Base-by-base conservation (phyloP, 306 rosid genomes). In the Vigna mungo region DNA sequence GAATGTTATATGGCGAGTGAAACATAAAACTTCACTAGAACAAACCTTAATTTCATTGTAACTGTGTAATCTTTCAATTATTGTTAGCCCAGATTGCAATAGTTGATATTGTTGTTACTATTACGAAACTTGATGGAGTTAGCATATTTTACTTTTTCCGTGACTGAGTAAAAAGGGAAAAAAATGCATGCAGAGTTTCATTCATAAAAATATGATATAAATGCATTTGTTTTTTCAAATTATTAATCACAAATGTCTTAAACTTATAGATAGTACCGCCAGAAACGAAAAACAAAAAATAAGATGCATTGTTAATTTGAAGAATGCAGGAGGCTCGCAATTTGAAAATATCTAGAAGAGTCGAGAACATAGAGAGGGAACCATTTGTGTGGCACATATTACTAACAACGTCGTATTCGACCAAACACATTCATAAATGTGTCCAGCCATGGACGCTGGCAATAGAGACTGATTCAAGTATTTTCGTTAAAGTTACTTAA, bases 371-470 rank as follows among this genome's bases (percentile, higher is more conserved):
- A 17, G 4, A 37, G 53, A 39, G 10, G 9, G 8, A 66, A 14
- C 25, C 23, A 14, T 21, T 20, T 67, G 55, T 67, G 55, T 67
- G 72, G 72, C 37, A 20, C 39, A 2, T 44, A 7, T 67, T 67
- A 18, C 54, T 43, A 25, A 10, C 36, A 44, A 20, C 20, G 54
- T 67, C 54, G 18, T 44, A 37, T 39, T 65, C 36, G 20, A 41
- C 34, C 11, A 20, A 65, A 12, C 52, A 39, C 34, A 9, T 61
- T 14, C 20, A 30, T 37, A 65, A 65, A 65, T 4, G 12, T 41
- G 51, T 65, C 71, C 20, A 65, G 39, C 32, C 32, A 17, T 64
- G 70, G 70, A 64, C 18, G 51, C 47, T 34, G 36, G 36, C 30
- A 36, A 36, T 0, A n/a, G 48, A 15, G 25, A 63, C 48, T 3